phyloP scores from a whole-genome alignment of 352 stramenopile genomes.

The Phytopythium montanum region DNA sequence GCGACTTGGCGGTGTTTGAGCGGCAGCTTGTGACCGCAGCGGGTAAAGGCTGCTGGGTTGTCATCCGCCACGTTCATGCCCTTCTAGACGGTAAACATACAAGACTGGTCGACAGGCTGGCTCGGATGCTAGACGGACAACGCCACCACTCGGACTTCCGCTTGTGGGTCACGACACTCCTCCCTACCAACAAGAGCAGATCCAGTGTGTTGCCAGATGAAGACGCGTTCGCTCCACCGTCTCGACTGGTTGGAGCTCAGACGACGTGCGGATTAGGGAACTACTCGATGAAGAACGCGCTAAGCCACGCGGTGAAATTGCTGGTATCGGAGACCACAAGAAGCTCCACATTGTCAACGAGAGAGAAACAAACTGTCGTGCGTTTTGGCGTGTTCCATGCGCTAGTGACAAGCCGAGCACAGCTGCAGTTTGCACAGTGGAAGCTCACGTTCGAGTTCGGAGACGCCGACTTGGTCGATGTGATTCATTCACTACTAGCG shows the following conservation, averaged over 20 bases:
- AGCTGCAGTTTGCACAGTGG: neutral
- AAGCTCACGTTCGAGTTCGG: constrained; percentile 2
- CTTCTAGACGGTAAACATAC: neutral
- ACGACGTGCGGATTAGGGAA: neutral
- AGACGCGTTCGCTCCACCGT: neutral
- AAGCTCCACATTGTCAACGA: neutral
- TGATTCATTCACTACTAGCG: neutral
- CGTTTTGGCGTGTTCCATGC: neutral
- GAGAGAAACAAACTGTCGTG: neutral
- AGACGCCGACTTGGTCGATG: neutral
- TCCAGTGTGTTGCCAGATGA: neutral
- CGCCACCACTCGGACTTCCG: neutral
- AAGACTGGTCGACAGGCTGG: neutral
- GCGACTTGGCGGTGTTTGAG: neutral
- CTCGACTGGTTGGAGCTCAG: neutral
- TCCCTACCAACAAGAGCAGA: neutral
- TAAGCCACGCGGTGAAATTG: neutral
- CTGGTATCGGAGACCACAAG: neutral
- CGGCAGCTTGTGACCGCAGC: neutral
- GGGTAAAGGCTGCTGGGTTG: neutral
- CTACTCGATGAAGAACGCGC: neutral
- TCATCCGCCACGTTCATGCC: neutral
- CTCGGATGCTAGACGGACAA: neutral
- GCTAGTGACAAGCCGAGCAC: neutral
- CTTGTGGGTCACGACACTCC: neutral